Conservation (phyloP, 352 stramenopile genomes). For the Globisporangium iwayamae region DNA sequence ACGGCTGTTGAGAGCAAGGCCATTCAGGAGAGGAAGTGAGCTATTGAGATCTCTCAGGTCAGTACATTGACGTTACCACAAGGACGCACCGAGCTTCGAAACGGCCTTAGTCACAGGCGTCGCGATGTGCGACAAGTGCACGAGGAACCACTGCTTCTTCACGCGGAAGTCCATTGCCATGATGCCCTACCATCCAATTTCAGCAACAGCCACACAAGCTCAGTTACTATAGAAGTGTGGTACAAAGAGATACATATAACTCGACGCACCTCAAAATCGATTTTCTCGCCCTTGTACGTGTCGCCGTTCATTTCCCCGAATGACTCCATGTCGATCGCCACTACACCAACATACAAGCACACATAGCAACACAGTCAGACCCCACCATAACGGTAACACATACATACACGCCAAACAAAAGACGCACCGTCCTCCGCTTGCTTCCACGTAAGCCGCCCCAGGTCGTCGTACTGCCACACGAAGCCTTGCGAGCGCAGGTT, state of each 20-base stretch:
- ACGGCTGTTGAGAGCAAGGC: conserved; percentile 26
- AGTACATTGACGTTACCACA: background rate
- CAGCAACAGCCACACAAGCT: background rate
- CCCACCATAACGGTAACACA: background rate
- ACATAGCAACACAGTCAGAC: background rate
- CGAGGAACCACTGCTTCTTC: conserved; percentile 85
- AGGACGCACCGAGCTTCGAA: conserved; percentile 58
- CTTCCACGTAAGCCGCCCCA: conserved; percentile 50
- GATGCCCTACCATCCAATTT: conserved; percentile 32
- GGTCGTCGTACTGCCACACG: conserved; percentile 63
- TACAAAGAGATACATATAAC: too few species aligned
- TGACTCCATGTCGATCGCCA: conserved; percentile 71
- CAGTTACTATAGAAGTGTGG: background rate
- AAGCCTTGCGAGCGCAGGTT: conserved; percentile 63
- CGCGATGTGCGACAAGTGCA: conserved; percentile 60
- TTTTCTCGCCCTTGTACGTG: conserved; percentile 32
- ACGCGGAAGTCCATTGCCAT: conserved; percentile 74
- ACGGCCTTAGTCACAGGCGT: conserved; percentile 61
- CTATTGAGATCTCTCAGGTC: background rate
- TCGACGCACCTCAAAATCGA: conserved; percentile 56
- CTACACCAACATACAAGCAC: conserved; percentile 12
- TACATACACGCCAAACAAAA: background rate
- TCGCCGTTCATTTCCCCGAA: conserved; percentile 38
- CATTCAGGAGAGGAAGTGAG: too few species aligned
- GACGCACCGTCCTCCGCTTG: conserved; percentile 44